Conservation (phyloP, 768 basidiomycete genomes). For the Coprinopsis marcescibilis region DNA sequence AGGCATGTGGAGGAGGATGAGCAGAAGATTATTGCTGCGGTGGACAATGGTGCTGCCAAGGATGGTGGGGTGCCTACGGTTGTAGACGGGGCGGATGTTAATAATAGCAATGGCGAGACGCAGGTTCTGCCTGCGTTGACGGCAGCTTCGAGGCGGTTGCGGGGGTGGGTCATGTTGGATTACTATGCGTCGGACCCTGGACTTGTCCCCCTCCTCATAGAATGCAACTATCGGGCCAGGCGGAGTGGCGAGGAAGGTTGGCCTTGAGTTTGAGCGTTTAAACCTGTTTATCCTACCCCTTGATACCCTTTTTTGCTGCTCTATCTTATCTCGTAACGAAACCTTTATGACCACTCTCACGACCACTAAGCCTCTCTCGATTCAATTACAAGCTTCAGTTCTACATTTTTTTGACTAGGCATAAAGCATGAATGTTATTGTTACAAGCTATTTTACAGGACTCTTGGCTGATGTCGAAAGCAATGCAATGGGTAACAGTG, state of each 20-base stretch:
- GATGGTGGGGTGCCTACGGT: too few species aligned
- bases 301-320: too few species aligned
- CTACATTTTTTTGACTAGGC: too few species aligned
- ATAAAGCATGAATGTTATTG: too few species aligned
- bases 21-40: not conserved
- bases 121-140: not conserved
- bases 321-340: too few species aligned
- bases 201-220: slow-evolving; percentile 62
- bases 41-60: not conserved
- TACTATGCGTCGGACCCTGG: slow-evolving; percentile 55
- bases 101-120: not conserved
- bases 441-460: too few species aligned
- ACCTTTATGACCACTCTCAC: too few species aligned
- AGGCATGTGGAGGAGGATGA: slow-evolving; percentile 10
- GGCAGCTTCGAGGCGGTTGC: slow-evolving; percentile 38
- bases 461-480: too few species aligned
- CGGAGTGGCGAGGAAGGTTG: slow-evolving; percentile 38
- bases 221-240: slow-evolving; percentile 68
- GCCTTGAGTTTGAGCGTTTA: slow-evolving; percentile 15
- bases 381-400: too few species aligned
- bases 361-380: too few species aligned
- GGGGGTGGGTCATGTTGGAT: slow-evolving; percentile 76
- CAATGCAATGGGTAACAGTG: too few species aligned
- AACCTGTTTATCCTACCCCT: too few species aligned
- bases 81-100: not conserved